Evolutionary conservation across 805 yeast genomes (phyloP).

Genomic region (Saturnispora halmiae): DNA sequence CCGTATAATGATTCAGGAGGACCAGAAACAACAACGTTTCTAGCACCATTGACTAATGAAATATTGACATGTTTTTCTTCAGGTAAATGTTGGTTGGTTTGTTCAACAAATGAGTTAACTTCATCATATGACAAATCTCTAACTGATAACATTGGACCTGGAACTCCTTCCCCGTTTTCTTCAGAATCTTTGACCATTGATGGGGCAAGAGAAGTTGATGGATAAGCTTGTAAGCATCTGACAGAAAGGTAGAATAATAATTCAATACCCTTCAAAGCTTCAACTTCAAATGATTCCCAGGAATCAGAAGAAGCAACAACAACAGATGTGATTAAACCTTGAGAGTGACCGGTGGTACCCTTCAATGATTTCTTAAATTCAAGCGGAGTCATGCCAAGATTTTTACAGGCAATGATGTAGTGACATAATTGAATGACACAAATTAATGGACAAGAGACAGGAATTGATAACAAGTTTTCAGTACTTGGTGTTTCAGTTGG

Average conservation of each 20-base stretch:
- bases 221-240: constrained; percentile 82
- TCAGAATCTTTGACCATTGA: constrained; percentile 84
- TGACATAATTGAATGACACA: constrained; percentile 94
- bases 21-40: constrained; percentile 92
- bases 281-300: constrained; percentile 73
- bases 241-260: constrained; percentile 89
- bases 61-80: constrained; percentile 81
- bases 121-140: constrained; percentile 77
- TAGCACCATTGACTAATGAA: constrained; percentile 89
- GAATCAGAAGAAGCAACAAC: constrained; percentile 76
- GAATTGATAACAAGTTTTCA: constrained; percentile 82
- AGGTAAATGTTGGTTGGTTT: constrained; percentile 91
- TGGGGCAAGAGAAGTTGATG: constrained; percentile 91
- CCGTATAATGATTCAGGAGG: constrained; percentile 98
- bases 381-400: constrained; percentile 84
- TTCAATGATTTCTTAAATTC: constrained; percentile 59
- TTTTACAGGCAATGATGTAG: constrained; percentile 78
- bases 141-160: constrained; percentile 94
- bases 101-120: constrained; percentile 69
- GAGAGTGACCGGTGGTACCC: constrained; percentile 86
- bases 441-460: constrained; percentile 94
- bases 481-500: constrained; percentile 83
- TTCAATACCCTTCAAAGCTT: constrained; percentile 71
- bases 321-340: constrained; percentile 86
- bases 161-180: constrained; percentile 91